phyloP scores from a whole-genome alignment of 331 rosid genomes.

The Malus hybrid region DNA sequence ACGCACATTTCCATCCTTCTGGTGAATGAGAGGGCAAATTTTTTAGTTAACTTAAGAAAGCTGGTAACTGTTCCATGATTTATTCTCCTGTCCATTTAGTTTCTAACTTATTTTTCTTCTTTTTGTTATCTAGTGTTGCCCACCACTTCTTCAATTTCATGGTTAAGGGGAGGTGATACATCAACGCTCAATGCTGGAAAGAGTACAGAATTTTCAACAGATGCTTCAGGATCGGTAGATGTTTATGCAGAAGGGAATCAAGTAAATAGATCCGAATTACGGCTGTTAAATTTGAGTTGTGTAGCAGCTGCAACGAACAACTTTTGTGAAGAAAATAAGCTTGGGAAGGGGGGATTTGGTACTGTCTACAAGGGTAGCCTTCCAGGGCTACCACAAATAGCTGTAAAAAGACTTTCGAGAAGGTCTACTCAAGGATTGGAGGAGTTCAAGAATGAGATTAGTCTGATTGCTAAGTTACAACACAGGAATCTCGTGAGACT shows the following conservation, averaged over 20 bases:
- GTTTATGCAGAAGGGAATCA: constrained; percentile 37
- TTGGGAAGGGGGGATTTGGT: constrained; percentile 91
- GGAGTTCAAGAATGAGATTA: constrained; percentile 72
- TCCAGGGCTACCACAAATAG: constrained; percentile 47
- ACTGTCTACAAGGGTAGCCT: constrained; percentile 72
- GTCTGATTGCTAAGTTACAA: constrained; percentile 60
- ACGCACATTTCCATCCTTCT: neutral
- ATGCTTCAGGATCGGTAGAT: constrained; percentile 54
- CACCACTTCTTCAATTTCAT: constrained; percentile 26
- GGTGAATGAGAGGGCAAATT: neutral
- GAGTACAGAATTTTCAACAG: constrained; percentile 54
- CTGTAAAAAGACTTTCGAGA: constrained; percentile 67
- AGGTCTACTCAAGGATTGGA: constrained; percentile 64
- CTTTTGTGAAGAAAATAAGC: constrained; percentile 73
- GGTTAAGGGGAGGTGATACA: constrained; percentile 25
- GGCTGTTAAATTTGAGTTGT: constrained; percentile 48
- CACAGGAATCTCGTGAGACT: constrained; percentile 74
- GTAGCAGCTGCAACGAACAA: constrained; percentile 57
- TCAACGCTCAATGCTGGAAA: constrained; percentile 23
- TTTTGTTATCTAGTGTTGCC: constrained; percentile 27
- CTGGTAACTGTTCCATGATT: too few relatives aligned
- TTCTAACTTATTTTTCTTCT: neutral
- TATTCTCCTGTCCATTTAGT: neutral
- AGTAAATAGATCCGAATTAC: constrained; percentile 53
- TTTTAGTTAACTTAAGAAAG: too few relatives aligned